Percentiles rank a stretch among this genome's conserved stretches.
These are phyloP conservation scores for Polymyxa betae DNA, from an alignment of 208 protist species.

Conservation along the genomic window DNA sequence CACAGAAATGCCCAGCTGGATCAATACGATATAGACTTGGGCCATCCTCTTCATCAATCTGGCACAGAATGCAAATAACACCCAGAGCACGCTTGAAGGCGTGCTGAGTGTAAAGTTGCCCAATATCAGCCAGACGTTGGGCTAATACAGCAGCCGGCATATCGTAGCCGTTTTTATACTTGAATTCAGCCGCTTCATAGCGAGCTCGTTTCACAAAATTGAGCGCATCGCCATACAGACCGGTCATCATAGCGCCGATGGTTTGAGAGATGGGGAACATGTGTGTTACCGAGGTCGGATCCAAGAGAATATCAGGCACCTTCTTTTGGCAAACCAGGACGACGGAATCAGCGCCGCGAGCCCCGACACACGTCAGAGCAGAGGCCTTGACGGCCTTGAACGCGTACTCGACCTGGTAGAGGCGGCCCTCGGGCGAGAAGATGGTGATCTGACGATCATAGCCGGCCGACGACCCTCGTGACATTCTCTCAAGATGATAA, in stretches of 20 bases:
- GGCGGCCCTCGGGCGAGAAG: slow-evolving; percentile 95
- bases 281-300: slow-evolving; percentile 88
- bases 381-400: slow-evolving; percentile 95
- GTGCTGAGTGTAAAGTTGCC: slow-evolving; percentile 96
- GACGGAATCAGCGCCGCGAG: slow-evolving; percentile 88
- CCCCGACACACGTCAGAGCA: slow-evolving; percentile 91
- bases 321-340: slow-evolving; percentile 95
- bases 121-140: slow-evolving; percentile 91
- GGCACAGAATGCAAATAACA: slow-evolving; percentile 49
- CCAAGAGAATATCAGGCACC: slow-evolving; percentile 92
- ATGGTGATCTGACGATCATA: slow-evolving; percentile 98
- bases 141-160: slow-evolving; percentile 93
- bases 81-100: slow-evolving; percentile 52
- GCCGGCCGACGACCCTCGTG: slow-evolving; percentile 73
- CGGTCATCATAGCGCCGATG: slow-evolving; percentile 93
- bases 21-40: slow-evolving; percentile 51
- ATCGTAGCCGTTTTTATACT: slow-evolving; percentile 90
- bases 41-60: slow-evolving; percentile 45
- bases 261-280: slow-evolving; percentile 88
- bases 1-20: slow-evolving; percentile 68
- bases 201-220: slow-evolving; percentile 71
- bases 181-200: slow-evolving; percentile 91
- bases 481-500: slow-evolving; percentile 63
- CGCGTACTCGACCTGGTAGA: slow-evolving; percentile 98
- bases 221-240: slow-evolving; percentile 76